A percentile compares a stretch with the other conserved stretches of the same genome.
phyloP scores from a whole-genome alignment of 2,329 filamentous ascomycete species.

The Dothiorella sarmentorum region DNA sequence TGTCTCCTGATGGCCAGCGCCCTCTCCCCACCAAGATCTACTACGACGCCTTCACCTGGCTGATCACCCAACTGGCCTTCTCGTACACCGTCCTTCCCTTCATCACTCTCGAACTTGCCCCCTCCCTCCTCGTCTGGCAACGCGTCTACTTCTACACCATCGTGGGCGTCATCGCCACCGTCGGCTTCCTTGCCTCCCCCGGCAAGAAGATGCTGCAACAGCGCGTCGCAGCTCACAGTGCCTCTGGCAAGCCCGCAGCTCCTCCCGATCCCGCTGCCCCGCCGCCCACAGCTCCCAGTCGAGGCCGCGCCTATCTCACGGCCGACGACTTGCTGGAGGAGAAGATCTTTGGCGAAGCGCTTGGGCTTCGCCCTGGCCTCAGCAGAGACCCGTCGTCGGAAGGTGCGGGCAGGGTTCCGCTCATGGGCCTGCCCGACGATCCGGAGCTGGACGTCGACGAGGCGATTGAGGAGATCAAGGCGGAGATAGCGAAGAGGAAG shows the following conservation, averaged over 20 bases:
- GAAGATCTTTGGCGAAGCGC: constrained; percentile 16
- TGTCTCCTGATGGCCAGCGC: constrained; percentile 66
- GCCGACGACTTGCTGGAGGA: constrained; percentile 13
- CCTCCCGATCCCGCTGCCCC: constrained; percentile 24
- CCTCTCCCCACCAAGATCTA: constrained; percentile 66
- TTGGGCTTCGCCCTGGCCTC: constrained; percentile 5
- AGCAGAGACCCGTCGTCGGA: constrained; percentile 10
- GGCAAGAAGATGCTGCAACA: constrained; percentile 55
- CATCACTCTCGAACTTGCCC: constrained; percentile 69
- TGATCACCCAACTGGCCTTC: constrained; percentile 78
- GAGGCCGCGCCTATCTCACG: not conserved
- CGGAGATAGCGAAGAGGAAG: constrained; percentile 64
- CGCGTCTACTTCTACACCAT: constrained; percentile 87
- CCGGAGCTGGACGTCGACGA: constrained; percentile 72
- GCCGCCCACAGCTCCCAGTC: no score
- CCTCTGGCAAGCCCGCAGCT: constrained; percentile 30
- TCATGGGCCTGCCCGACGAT: constrained; percentile 61
- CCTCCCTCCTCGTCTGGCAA: constrained; percentile 73
- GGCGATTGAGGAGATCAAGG: constrained; percentile 69
- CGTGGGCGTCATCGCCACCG: constrained; percentile 60
- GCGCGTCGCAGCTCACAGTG: constrained; percentile 28
- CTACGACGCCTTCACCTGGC: constrained; percentile 75
- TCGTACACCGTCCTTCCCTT: constrained; percentile 83
- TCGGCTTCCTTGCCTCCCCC: constrained; percentile 77
- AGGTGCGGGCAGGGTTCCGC: constrained; percentile 23